These are phyloP conservation scores for Aspergillus fischeri DNA, from an alignment of 2,329 filamentous ascomycete species.

Conservation along the genomic window DNA sequence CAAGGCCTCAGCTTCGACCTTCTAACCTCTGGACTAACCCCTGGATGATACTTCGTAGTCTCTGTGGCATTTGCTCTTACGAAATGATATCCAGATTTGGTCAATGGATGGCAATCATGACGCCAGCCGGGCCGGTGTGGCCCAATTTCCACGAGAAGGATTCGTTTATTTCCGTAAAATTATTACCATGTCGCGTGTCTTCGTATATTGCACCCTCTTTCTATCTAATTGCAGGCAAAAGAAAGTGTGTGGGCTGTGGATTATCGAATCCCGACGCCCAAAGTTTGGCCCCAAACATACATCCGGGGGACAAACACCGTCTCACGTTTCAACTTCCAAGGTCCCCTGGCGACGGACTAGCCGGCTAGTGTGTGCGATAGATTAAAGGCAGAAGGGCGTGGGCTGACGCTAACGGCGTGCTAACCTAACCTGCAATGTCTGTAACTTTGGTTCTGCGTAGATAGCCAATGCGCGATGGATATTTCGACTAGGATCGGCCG, in stretches of 20 bases:
- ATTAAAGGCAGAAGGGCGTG: slow-evolving; percentile 8
- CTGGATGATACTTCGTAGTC: background rate
- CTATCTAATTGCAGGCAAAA: background rate
- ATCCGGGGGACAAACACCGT: slow-evolving; percentile 9
- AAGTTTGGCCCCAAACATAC: slow-evolving; percentile 11
- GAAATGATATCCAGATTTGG: background rate
- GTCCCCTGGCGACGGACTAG: slow-evolving; percentile 2
- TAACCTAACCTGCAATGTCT: background rate
- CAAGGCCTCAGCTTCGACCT: background rate
- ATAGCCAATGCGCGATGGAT: slow-evolving; percentile 2
- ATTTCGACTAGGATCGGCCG: slow-evolving; percentile 9
- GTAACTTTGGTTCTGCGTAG: background rate
- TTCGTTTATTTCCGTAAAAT: background rate
- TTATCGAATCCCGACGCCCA: slow-evolving; percentile 9
- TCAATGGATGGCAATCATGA: background rate
- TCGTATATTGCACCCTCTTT: too few relatives aligned
- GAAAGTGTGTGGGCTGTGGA: too few relatives aligned
- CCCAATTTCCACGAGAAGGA: slow-evolving; percentile 1
- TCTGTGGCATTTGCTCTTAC: slow-evolving; percentile 2
- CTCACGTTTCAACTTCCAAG: slow-evolving; percentile 7
- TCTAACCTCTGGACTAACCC: background rate
- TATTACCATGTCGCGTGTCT: background rate
- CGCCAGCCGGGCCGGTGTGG: background rate
- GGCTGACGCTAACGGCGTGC: slow-evolving; percentile 11
- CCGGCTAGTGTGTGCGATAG: slow-evolving; percentile 7